These are phyloP conservation scores for Osmanthus fragrans DNA, from an alignment of 257 asterid species.

Conservation along the genomic window DNA sequence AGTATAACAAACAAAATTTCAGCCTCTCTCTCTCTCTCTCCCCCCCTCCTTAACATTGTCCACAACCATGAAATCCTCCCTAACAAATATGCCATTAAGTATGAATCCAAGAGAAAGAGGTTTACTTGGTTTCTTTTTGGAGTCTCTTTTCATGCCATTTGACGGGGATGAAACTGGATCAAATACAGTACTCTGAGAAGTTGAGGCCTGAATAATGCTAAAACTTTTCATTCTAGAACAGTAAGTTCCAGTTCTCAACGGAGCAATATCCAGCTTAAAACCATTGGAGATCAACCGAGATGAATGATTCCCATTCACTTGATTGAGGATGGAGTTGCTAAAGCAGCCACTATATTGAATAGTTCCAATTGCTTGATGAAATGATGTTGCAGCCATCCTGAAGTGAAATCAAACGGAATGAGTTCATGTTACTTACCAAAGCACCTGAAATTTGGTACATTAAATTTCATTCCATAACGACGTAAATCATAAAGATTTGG, in stretches of 20 bases:
- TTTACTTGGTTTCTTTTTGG: slow-evolving; percentile 79
- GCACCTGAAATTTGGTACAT: background rate
- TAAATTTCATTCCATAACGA: background rate
- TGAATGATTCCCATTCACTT: background rate
- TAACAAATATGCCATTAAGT: background rate
- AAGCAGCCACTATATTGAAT: slow-evolving; percentile 46
- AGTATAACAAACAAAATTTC: background rate
- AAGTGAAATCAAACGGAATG: slow-evolving; percentile 15
- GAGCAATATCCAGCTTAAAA: slow-evolving; percentile 33
- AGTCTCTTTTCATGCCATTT: slow-evolving; percentile 44
- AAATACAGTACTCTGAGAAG: slow-evolving; percentile 50
- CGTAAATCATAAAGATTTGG: background rate
- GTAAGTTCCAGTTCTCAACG: slow-evolving; percentile 36
- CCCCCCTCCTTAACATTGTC: background rate
- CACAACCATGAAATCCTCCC: background rate
- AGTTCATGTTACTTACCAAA: background rate
- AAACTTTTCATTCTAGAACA: slow-evolving; percentile 46
- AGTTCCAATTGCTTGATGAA: slow-evolving; percentile 60
- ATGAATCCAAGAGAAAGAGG: background rate
- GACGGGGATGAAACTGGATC: slow-evolving; percentile 63
- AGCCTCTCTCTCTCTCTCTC: background rate
- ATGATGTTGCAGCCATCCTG: slow-evolving; percentile 70
- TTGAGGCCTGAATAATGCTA: slow-evolving; percentile 50
- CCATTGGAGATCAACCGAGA: background rate
- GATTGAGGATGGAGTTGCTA: slow-evolving; percentile 10